phyloP scores from a whole-genome alignment of 2,329 filamentous ascomycete genomes.

The Coniochaeta sp. region DNA sequence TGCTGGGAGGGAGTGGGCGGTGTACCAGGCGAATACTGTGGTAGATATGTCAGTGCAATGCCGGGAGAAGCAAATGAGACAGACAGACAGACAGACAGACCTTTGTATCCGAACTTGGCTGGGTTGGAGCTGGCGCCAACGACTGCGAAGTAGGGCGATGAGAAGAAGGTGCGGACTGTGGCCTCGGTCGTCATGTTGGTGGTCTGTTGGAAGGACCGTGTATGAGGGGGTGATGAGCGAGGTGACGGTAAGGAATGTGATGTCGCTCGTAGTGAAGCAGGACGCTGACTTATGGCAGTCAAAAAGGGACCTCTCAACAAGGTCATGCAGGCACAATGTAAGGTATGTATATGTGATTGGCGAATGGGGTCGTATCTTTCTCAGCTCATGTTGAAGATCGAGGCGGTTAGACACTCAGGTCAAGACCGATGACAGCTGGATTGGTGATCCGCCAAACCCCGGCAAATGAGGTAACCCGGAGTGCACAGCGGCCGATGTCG shows the following conservation, averaged over 20 bases:
- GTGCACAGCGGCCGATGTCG: slow-evolving; percentile 2
- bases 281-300: not conserved
- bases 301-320: not conserved
- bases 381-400: not conserved
- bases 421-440: not conserved
- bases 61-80: not conserved
- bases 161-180: slow-evolving; percentile 72
- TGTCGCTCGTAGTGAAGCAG: not conserved
- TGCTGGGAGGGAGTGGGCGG: slow-evolving; percentile 64
- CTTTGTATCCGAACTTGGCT: slow-evolving; percentile 81
- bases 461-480: not conserved
- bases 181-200: slow-evolving; percentile 57
- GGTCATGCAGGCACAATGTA: not conserved
- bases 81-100: slow-evolving; percentile 38
- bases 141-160: slow-evolving; percentile 73
- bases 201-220: not conserved
- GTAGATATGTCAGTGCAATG: not conserved
- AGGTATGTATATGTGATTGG: not conserved
- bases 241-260: not conserved
- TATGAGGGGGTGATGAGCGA: not conserved
- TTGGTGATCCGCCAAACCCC: not conserved
- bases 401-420: not conserved
- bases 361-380: not conserved
- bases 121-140: slow-evolving; percentile 83
- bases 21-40: slow-evolving; percentile 85